Evolutionary conservation across 148 eudicot species (phyloP), one percentile per base, ranked within the genome.

Genomic region (Rhododendron henanense): DNA sequence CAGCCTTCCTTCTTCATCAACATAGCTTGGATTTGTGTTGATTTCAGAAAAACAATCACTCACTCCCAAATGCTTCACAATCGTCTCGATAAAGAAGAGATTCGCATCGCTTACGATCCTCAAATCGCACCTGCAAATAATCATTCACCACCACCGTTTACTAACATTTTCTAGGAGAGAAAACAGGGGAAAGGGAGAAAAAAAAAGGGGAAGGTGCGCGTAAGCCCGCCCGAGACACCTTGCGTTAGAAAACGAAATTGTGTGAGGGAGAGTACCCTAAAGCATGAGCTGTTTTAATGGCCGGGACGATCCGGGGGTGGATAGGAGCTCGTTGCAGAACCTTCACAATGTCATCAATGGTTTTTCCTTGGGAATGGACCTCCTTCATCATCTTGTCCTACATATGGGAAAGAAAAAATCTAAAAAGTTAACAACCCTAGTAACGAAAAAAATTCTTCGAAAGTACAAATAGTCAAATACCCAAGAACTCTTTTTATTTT

Each of bases 41-140:
- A 96, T 93, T 86, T 96, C 96, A 6, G 94, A 82, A 84, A 96
- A 96, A 65, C 88, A 93, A 37, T 91, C 90, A 11, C 90, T 90
- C 0, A 96, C 81, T 0, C 96, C 96, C 14, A 93, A 86, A 91
- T 94, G 93, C 10, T 92, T 85, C 87, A 96, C 75, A 53, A 94
- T 91, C 5, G 94, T 94, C 87, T 94, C 94, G 21, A 94, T 96
- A 83, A 92, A 94, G 84, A 97, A 93, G 28, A 71, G 57, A 71
- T 97, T 95, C 25, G 99, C 99, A 81, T 97, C 98, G 51, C 98
- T 96, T 13, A 97, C 88, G 10, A 97, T 86, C 88, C 94, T 92
- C 94, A 97, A 89, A 80, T 96, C 95, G 88, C 98, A 95, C 91
- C 98, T 95, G 85, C 23, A 87, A 73, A 18, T 10, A n/a, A 14